phyloP scores from a whole-genome alignment of 208 protist species.

The Phytomonas sp. region DNA sequence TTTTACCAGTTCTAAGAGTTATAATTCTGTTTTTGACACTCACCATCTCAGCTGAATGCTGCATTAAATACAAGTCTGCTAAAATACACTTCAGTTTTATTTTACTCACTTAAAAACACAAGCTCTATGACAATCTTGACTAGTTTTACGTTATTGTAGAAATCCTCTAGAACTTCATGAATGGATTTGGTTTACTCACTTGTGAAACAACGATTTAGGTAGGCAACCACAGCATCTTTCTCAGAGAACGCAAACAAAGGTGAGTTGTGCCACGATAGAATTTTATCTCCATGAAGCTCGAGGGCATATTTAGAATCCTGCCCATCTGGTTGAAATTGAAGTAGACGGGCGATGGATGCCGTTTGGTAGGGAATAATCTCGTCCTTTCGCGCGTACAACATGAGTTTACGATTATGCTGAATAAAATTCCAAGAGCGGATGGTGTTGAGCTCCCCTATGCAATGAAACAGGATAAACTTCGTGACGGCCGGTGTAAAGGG shows the following conservation, averaged over 20 bases:
- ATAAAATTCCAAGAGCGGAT: slow-evolving; percentile 25
- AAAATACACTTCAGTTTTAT: neutral
- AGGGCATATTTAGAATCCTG: slow-evolving; percentile 16
- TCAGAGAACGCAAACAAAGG: slow-evolving; percentile 17
- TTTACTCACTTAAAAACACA: neutral
- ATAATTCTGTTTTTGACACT: too few relatives aligned
- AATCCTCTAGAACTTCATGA: neutral
- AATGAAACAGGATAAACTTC: slow-evolving; percentile 12
- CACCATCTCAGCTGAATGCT: neutral
- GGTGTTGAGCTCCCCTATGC: slow-evolving; percentile 53
- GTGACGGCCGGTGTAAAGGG: slow-evolving; percentile 38
- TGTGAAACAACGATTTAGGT: slow-evolving; percentile 6
- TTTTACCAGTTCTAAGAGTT: too few relatives aligned
- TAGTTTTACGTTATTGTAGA: neutral
- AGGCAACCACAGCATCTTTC: neutral
- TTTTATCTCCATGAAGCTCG: slow-evolving; percentile 22
- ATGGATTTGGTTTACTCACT: neutral
- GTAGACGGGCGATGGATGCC: slow-evolving; percentile 37
- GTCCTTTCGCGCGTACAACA: slow-evolving; percentile 57
- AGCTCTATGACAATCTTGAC: neutral
- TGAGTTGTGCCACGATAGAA: slow-evolving; percentile 22
- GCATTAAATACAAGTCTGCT: neutral
- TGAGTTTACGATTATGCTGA: slow-evolving; percentile 38
- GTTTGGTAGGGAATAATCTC: slow-evolving; percentile 52
- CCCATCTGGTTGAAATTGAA: slow-evolving; percentile 23